Percentiles rank a stretch among this genome's conserved stretches.
These are phyloP conservation scores for Chenopodium album DNA, from an alignment of 148 eudicot species.

Conservation along the genomic window DNA sequence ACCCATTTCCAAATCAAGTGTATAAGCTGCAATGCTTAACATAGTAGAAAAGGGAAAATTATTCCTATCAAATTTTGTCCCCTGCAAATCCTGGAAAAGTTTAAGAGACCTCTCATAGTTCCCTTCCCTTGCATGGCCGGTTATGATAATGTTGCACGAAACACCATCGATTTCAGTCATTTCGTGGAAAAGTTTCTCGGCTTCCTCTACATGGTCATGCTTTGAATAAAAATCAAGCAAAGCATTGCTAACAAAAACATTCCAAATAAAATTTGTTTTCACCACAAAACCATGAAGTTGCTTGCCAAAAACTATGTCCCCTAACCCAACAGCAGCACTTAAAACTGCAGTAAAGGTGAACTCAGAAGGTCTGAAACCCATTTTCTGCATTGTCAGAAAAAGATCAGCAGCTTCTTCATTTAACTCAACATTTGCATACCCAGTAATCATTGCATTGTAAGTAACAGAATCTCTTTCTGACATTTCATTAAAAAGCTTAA, in stretches of 20 bases:
- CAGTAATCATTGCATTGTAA: slow-evolving; percentile 67
- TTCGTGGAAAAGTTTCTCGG: slow-evolving; percentile 50
- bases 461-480: slow-evolving; percentile 55
- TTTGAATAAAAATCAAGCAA: slow-evolving; percentile 74
- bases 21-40: slow-evolving; percentile 61
- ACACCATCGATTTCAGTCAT: slow-evolving; percentile 64
- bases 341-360: slow-evolving; percentile 78
- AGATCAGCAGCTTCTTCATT: slow-evolving; percentile 44
- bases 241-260: slow-evolving; percentile 65
- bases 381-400: slow-evolving; percentile 53
- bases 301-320: slow-evolving; percentile 46
- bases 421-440: slow-evolving; percentile 48
- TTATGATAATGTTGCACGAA: slow-evolving; percentile 63
- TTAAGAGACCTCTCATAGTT: slow-evolving; percentile 42
- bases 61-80: slow-evolving; percentile 40
- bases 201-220: slow-evolving; percentile 37
- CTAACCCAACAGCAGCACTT: slow-evolving; percentile 50
- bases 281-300: slow-evolving; percentile 57
- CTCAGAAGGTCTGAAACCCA: slow-evolving; percentile 63
- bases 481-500: slow-evolving; percentile 47
- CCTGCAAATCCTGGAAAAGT: slow-evolving; percentile 47
- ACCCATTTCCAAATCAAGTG: slow-evolving; percentile 46
- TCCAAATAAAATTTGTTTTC: slow-evolving; percentile 49
- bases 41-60: slow-evolving; percentile 64
- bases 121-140: slow-evolving; percentile 56